These are phyloP conservation scores for Pyricularia sp. DNA, from an alignment of 2,329 filamentous ascomycete species.

Conservation along the genomic window DNA sequence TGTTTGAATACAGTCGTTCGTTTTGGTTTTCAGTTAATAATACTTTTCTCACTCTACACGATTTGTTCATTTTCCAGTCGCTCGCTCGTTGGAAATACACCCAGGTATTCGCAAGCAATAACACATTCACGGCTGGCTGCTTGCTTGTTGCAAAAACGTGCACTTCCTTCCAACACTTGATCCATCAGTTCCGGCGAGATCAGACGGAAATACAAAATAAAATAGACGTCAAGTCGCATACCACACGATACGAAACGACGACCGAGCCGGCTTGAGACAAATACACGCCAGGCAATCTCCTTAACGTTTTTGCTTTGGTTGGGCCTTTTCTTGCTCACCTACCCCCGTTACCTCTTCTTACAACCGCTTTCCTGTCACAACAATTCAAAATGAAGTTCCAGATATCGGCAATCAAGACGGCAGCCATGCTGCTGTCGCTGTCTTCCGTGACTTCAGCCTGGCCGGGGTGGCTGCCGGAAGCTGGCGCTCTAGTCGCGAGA, in stretches of 20 bases:
- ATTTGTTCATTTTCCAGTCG: not conserved
- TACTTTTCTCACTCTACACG: not conserved
- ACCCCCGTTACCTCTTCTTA: not conserved
- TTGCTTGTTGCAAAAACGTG: not conserved
- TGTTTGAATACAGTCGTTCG: slow-evolving; percentile 3
- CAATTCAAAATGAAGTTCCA: slow-evolving; percentile 9
- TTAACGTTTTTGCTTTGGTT: not conserved
- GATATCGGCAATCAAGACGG: not conserved
- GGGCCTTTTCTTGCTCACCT: not conserved
- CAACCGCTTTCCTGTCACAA: not conserved
- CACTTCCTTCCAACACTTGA: not conserved
- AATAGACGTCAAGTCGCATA: not conserved
- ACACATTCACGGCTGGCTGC: not conserved
- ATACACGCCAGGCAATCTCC: not conserved
- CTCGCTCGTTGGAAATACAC: not conserved
- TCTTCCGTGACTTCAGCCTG: slow-evolving; percentile 36
- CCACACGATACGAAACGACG: not conserved
- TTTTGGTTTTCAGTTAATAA: not conserved
- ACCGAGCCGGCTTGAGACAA: not conserved
- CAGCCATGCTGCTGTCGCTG: slow-evolving; percentile 33
- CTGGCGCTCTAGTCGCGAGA: slow-evolving; percentile 43
- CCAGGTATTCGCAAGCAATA: not conserved
- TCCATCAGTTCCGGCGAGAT: not conserved
- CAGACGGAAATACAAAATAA: not conserved
- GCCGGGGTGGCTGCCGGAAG: slow-evolving; percentile 45